Base-by-base conservation (phyloP, 768 basidiomycete genomes). In the Cyclocybe cylindracea region DNA sequence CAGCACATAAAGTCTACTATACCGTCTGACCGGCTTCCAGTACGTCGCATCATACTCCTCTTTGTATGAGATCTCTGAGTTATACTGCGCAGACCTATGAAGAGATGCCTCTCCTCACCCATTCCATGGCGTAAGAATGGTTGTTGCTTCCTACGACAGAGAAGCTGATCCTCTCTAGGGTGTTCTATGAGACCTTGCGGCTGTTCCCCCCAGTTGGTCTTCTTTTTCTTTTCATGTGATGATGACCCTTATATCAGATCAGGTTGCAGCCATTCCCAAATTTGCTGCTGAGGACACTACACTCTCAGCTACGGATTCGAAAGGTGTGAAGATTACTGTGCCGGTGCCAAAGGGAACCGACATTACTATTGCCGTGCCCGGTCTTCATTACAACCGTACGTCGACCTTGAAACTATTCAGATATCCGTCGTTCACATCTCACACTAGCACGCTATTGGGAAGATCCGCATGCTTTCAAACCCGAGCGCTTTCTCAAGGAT, bases 341-440 rank as follows among this genome's bases (percentile, higher is more conserved):
- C 69, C 70, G 9, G 63, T 82, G 39, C 79, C 79, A 7, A 69
- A 74, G 51, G 79, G 74, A 33, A 70, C 72, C 6, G 44, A 55
- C 8, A 49, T 82, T n/a, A 44, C 52, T 0, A 59, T 82, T 10
- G 62, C 72, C 55, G 64, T 69, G 2, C 58, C 69, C 16, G 80
- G 69, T 8, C 50, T 81, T 29, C 81, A 82, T 54, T 74, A 80
- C 51, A 82, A 82, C 58, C 78, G 80, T 81, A 63, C 34, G 76
- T 53, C 10, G 48, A 42, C 10, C 14, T 14, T 34, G 41, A 11
- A 4, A 19, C 37, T 37, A 7, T 16, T 7, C 19, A 3, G 4
- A n/a, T 18, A 9, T 8, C 36, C 4, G 40, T 5, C 10, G n/a
- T 36, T 9, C 13, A 10, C 49, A 38, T 14, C 0, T 13, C 10